Evolutionary conservation across 305 asterid species (phyloP).

Genomic region (Ajuga reptans): DNA sequence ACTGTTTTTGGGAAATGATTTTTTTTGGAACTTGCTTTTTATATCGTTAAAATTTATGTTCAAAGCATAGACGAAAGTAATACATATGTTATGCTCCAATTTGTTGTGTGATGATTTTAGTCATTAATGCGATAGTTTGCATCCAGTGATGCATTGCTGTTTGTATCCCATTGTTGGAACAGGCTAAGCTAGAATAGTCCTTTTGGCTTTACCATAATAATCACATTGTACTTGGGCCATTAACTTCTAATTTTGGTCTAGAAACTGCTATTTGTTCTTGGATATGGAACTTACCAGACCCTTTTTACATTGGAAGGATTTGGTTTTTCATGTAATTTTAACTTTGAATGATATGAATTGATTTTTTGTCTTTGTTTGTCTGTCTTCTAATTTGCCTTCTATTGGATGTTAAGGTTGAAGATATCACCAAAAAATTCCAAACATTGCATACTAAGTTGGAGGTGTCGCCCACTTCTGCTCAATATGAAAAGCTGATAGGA

Average conservation of each 20-base stretch:
- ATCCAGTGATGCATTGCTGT: not conserved
- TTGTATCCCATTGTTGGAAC: slow-evolving; percentile 2
- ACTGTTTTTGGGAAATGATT: not conserved
- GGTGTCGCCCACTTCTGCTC: slow-evolving; percentile 49
- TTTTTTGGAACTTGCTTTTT: slow-evolving; percentile 5
- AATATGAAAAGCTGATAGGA: slow-evolving; percentile 54
- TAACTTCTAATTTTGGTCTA: not conserved
- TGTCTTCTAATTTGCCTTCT: slow-evolving; percentile 23
- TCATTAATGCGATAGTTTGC: not conserved
- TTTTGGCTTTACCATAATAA: not conserved
- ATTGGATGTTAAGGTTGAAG: slow-evolving; percentile 58
- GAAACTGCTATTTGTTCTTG: slow-evolving; percentile 10
- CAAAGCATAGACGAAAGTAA: not conserved
- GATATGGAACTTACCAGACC: not conserved
- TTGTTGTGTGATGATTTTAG: slow-evolving; percentile 2
- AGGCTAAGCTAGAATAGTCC: not conserved
- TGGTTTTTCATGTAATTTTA: slow-evolving; percentile 1
- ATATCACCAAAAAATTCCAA: slow-evolving; percentile 42
- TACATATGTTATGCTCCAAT: not conserved
- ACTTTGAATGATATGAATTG: slow-evolving; percentile 13
- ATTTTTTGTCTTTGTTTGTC: slow-evolving; percentile 16
- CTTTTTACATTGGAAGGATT: not conserved
- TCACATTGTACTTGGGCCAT: not conserved
- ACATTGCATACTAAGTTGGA: slow-evolving; percentile 45
- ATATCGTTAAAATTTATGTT: not conserved